Conservation (phyloP, 352 stramenopile genomes). For the Peronospora destructor region DNA sequence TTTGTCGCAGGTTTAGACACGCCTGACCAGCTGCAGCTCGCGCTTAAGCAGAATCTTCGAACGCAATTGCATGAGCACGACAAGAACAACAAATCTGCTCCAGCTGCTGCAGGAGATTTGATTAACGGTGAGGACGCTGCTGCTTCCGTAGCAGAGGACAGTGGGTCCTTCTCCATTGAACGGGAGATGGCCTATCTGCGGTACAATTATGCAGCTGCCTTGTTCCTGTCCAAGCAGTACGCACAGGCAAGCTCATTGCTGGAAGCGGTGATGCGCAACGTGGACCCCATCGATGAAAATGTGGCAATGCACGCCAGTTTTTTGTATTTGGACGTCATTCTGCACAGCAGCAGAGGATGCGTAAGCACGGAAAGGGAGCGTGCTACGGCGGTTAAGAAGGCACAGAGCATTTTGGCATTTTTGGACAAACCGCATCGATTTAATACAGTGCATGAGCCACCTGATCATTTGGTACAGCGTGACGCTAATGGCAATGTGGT, state of each 20-base stretch:
- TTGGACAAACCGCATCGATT: constrained; percentile 88
- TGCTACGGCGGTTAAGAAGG: constrained; percentile 70
- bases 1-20: constrained; percentile 57
- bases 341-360: constrained; percentile 83
- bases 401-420: constrained; percentile 80
- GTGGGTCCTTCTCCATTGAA: constrained; percentile 55
- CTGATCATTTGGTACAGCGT: constrained; percentile 30
- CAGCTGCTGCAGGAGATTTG: constrained; percentile 6
- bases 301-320: constrained; percentile 91
- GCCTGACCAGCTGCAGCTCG: constrained; percentile 64
- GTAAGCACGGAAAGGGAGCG: constrained; percentile 73
- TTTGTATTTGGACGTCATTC: constrained; percentile 88
- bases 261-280: constrained; percentile 82
- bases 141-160: constrained; percentile 10
- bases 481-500: constrained; percentile 29
- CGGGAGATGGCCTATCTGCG: constrained; percentile 82
- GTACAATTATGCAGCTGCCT: constrained; percentile 85
- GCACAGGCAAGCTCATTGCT: constrained; percentile 77
- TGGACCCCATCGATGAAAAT: constrained; percentile 87
- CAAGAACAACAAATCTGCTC: constrained; percentile 16
- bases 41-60: constrained; percentile 61
- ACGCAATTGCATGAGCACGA: constrained; percentile 55
- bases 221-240: constrained; percentile 89
- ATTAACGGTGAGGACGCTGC: constrained; percentile 20
- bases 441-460: constrained; percentile 60